These are phyloP conservation scores for Prosopis cineraria DNA, from an alignment of 306 rosid genomes.

Conservation along the genomic window DNA sequence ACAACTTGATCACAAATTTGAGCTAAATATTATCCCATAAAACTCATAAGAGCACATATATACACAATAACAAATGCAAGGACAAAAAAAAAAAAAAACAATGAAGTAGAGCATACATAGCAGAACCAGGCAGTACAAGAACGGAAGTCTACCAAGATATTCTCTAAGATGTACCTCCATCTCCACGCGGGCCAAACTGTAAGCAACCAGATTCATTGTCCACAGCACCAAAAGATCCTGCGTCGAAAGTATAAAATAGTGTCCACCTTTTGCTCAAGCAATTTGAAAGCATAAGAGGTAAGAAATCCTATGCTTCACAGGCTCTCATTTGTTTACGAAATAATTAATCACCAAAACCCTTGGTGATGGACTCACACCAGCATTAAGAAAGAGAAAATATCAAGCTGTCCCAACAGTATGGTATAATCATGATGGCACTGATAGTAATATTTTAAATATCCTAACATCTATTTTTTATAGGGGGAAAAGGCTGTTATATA, in stretches of 20 bases:
- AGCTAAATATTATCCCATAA: neutral
- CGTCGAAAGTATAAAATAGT: slow-evolving; percentile 42
- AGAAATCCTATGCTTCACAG: slow-evolving; percentile 1
- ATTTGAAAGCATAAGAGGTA: slow-evolving; percentile 30
- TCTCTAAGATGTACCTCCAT: slow-evolving; percentile 58
- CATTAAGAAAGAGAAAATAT: neutral
- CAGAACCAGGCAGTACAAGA: slow-evolving; percentile 33
- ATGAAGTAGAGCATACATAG: slow-evolving; percentile 2
- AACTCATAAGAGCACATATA: neutral
- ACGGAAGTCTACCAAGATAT: slow-evolving; percentile 30
- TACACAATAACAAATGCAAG: neutral
- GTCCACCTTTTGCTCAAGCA: slow-evolving; percentile 44
- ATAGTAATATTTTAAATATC: neutral
- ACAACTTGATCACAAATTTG: neutral
- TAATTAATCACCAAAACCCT: neutral
- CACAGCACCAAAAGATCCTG: slow-evolving; percentile 50
- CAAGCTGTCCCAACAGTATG: no score
- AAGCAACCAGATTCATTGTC: slow-evolving; percentile 57
- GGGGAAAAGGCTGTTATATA: neutral
- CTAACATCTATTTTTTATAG: neutral
- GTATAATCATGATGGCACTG: neutral
- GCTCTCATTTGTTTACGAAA: neutral
- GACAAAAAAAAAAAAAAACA: neutral
- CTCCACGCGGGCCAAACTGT: slow-evolving; percentile 67
- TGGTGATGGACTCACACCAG: neutral